Evolutionary conservation across 2,329 filamentous ascomycete genomes (phyloP), one percentile per base, ranked within the genome.

Genomic region (Lasiodiplodia gonubiensis): DNA sequence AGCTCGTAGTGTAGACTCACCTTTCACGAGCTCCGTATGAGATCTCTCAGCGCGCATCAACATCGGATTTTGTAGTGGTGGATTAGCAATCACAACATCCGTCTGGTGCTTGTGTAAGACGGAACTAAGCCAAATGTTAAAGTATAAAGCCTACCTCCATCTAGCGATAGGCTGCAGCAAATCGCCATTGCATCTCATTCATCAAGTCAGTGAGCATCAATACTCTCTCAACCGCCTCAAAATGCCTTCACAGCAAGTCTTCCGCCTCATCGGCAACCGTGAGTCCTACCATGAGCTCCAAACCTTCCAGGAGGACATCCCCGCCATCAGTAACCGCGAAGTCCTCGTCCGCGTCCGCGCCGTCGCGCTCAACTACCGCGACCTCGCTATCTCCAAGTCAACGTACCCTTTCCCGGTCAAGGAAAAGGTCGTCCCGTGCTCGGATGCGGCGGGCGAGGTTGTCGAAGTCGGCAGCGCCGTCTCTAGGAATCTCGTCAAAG

Each of bases 391-490:
- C 21, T 27, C 48, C 53, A 49, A 49, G 3, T 49, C 57, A 1
- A n/a, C 18, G 3, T 68, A 66, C 53, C 52, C 59, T 8, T 59
- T 51, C 30, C 21, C 54, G 3, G 39, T 52, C 37, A 60, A 59
- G n/a, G 39, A 49, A 7, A n/a, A 59, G 12, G 52, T 51, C 12
- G 68, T 73, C 6, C 72, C 71, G 11, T 68, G 72, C 52, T 68
- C 67, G 51, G 74, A 74, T 35, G 72, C 70, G 6, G 71, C 71
- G 1, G 74, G 74, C 4, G 57, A 68, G 14, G 71, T 74, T 48
- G 35, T 48, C 16, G 52, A 68, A n/a, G 48, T 66, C 10, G 67
- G 67, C 39, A 39, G 67, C 21, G 23, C 27, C 14, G 42, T 63
- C 8, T 21, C 27, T 12, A 63, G 37, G 21, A 16, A 49, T 10